Conservation (phyloP, 192 early-diverging fungal genomes). For the Umbelopsis sp. region DNA sequence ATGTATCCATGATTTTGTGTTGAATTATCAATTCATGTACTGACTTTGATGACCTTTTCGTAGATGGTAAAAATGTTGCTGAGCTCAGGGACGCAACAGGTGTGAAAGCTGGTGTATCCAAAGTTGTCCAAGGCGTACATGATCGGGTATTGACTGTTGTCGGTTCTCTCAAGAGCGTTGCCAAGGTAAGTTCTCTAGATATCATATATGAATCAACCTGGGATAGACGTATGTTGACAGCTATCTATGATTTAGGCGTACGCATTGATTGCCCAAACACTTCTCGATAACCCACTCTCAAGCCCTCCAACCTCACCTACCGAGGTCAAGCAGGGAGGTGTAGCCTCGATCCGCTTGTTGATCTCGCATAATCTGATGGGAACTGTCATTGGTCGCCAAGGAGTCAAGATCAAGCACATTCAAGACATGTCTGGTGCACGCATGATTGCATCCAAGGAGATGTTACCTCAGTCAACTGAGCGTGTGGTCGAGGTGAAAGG, state of each 20-base stretch:
- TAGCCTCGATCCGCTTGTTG: conserved; percentile 78
- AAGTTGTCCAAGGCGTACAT: conserved; percentile 82
- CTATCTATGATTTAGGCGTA: conserved; percentile 61
- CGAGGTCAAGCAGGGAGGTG: conserved; percentile 44
- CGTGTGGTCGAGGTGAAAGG: conserved; percentile 89
- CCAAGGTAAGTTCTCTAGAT: conserved; percentile 53
- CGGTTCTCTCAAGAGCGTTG: conserved; percentile 69
- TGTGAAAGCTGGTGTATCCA: conserved; percentile 92
- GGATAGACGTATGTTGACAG: neutral
- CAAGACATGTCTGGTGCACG: conserved; percentile 88
- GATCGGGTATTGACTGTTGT: conserved; percentile 83
- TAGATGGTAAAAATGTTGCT: conserved; percentile 80
- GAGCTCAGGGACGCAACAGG: conserved; percentile 84
- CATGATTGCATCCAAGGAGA: conserved; percentile 87
- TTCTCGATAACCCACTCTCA: conserved; percentile 75
- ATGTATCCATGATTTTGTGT: neutral
- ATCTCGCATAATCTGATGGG: conserved; percentile 92
- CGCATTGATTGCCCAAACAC: conserved; percentile 76
- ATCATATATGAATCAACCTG: neutral
- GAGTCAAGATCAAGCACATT: conserved; percentile 93
- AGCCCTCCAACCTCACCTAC: conserved; percentile 56
- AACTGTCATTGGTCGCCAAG: conserved; percentile 91
- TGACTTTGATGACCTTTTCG: conserved; percentile 42
- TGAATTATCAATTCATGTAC: neutral
- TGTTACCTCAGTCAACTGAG: conserved; percentile 92